These are phyloP conservation scores for Neofusicoccum parvum DNA, from an alignment of 2,329 filamentous ascomycete species.

Conservation along the genomic window DNA sequence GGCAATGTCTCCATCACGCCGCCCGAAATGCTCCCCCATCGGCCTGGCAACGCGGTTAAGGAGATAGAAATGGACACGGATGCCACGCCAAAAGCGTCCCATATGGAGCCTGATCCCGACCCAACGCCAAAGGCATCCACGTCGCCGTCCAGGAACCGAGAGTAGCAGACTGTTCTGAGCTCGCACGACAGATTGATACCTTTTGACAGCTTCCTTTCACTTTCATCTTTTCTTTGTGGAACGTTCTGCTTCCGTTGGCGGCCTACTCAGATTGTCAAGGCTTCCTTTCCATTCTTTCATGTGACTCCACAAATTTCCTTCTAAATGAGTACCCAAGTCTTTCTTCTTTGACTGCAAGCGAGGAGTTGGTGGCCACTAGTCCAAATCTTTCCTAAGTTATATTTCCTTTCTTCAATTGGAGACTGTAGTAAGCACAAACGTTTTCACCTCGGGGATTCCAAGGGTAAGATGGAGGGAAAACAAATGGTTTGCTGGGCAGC, in stretches of 20 bases:
- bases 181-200: conserved; percentile 20
- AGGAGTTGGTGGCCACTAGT: conserved; percentile 14
- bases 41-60: conserved; percentile 44
- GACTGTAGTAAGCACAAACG: not conserved
- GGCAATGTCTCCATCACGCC: conserved; percentile 46
- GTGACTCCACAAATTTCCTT: not conserved
- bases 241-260: conserved; percentile 3
- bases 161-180: not conserved
- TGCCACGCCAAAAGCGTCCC: conserved; percentile 40
- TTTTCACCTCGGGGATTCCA: not conserved
- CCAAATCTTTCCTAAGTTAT: not conserved
- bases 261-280: conserved; percentile 13
- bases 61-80: conserved; percentile 41
- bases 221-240: conserved; percentile 1
- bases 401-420: conserved; percentile 4
- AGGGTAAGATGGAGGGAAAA: not conserved
- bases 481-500: not conserved
- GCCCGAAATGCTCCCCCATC: conserved; percentile 52
- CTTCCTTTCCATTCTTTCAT: not conserved
- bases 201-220: not conserved
- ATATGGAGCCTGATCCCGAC: conserved; percentile 42
- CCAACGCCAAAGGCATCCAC: conserved; percentile 43
- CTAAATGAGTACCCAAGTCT: conserved; percentile 5
- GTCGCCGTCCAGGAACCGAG: conserved; percentile 2
- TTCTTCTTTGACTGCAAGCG: conserved; percentile 10